Evolutionary conservation across 169 alveolate genomes (phyloP).

Genomic region (Eimeria brunetti): DNA sequence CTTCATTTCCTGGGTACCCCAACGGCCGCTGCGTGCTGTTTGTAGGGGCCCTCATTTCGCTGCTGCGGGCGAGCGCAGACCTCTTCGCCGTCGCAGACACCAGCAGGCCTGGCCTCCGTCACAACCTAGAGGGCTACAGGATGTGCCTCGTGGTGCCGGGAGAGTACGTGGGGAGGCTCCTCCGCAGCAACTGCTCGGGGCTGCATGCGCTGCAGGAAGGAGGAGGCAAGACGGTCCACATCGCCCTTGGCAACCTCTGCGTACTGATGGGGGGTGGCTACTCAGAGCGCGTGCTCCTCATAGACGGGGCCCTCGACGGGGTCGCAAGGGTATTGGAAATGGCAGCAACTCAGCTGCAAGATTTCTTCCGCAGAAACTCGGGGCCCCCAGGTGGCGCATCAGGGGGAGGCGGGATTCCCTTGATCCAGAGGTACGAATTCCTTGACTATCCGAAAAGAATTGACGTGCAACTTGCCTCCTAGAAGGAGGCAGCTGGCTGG

Average conservation of each 20-base stretch:
- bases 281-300: slow-evolving; percentile 70
- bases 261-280: slow-evolving; percentile 63
- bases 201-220: slow-evolving; percentile 75
- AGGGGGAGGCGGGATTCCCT: neutral
- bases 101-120: slow-evolving; percentile 66
- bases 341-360: slow-evolving; percentile 76
- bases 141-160: slow-evolving; percentile 76
- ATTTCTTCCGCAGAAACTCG: slow-evolving; percentile 48
- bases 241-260: slow-evolving; percentile 69
- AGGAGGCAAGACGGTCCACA: slow-evolving; percentile 73
- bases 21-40: slow-evolving; percentile 75
- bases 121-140: slow-evolving; percentile 61
- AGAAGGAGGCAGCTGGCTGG: neutral
- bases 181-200: slow-evolving; percentile 78
- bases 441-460: slow-evolving; percentile 72
- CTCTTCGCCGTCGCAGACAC: slow-evolving; percentile 73
- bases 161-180: slow-evolving; percentile 65
- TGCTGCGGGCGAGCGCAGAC: slow-evolving; percentile 72
- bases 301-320: slow-evolving; percentile 71
- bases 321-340: slow-evolving; percentile 65
- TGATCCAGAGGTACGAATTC: slow-evolving; percentile 63
- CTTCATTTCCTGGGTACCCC: slow-evolving; percentile 76
- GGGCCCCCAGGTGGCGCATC: slow-evolving; percentile 53
- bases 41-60: slow-evolving; percentile 34
- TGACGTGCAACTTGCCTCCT: slow-evolving; percentile 49